These are phyloP conservation scores for Pseudozyma pruni DNA, from an alignment of 1,284 basidiomycete species.

Conservation along the genomic window DNA sequence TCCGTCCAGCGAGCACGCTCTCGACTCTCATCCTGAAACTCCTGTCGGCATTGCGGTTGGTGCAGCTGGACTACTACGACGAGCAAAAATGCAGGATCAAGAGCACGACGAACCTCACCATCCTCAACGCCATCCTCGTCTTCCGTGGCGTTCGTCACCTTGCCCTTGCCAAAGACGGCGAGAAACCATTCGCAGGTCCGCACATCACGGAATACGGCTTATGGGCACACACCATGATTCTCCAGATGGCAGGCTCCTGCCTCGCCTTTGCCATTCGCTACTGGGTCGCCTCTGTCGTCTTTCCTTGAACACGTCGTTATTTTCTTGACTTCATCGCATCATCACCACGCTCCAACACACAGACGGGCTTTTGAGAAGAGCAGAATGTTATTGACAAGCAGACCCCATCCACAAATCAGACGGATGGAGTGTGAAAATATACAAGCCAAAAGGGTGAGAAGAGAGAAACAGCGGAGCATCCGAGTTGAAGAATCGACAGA, in stretches of 20 bases:
- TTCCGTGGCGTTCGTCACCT: slow-evolving; percentile 41
- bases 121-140: slow-evolving; percentile 64
- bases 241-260: slow-evolving; percentile 53
- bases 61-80: slow-evolving; percentile 39
- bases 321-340: slow-evolving; percentile 1
- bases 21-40: slow-evolving; percentile 27
- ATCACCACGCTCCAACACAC: background rate
- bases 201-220: slow-evolving; percentile 48
- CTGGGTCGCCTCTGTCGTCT: slow-evolving; percentile 58
- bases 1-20: slow-evolving; percentile 9
- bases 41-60: slow-evolving; percentile 32
- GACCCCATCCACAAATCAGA: slow-evolving; percentile 8
- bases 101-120: slow-evolving; percentile 61
- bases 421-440: background rate
- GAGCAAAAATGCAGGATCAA: slow-evolving; percentile 16
- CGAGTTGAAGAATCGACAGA: slow-evolving; percentile 8
- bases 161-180: background rate
- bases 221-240: slow-evolving; percentile 55
- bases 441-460: background rate
- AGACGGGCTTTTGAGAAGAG: background rate
- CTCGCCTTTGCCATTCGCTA: slow-evolving; percentile 63
- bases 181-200: slow-evolving; percentile 20
- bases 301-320: slow-evolving; percentile 24
- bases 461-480: slow-evolving; percentile 37
- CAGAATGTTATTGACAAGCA: slow-evolving; percentile 25